phyloP scores from a whole-genome alignment of 2,329 filamentous ascomycete genomes.

The Cladosporium colombiae region DNA sequence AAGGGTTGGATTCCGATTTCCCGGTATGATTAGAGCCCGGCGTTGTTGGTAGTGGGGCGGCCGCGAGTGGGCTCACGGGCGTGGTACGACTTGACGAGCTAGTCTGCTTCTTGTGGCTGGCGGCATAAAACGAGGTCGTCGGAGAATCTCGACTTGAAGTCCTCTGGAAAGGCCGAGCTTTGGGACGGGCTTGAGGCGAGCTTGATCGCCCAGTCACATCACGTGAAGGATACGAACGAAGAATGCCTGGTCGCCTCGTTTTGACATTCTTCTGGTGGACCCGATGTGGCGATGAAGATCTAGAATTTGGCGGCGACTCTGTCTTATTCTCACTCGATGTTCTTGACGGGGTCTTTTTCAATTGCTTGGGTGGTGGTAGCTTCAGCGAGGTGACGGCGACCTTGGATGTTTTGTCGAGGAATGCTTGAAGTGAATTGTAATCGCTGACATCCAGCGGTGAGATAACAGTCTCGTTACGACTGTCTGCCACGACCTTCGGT shows the following conservation, averaged over 20 bases:
- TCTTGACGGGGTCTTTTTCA: background rate
- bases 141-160: constrained; percentile 9
- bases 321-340: background rate
- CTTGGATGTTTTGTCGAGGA: constrained; percentile 7
- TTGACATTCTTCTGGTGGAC: background rate
- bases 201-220: constrained; percentile 3
- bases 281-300: background rate
- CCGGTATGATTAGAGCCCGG: constrained; percentile 2
- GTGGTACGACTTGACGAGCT: constrained; percentile 10
- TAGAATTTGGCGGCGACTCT: background rate
- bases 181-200: background rate
- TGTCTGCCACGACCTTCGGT: constrained; percentile 35
- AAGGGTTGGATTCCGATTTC: constrained; percentile 13
- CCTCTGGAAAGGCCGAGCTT: background rate
- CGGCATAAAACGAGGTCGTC: background rate
- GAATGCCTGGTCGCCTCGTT: constrained; percentile 13
- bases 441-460: background rate
- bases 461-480: background rate
- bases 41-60: background rate
- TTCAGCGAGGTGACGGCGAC: constrained; percentile 8
- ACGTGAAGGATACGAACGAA: constrained; percentile 17
- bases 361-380: constrained; percentile 17
- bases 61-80: background rate
- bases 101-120: background rate
- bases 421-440: constrained; percentile 8